Base-by-base conservation (phyloP, 2,329 filamentous ascomycete species). In the Epichloe coenophiala region DNA sequence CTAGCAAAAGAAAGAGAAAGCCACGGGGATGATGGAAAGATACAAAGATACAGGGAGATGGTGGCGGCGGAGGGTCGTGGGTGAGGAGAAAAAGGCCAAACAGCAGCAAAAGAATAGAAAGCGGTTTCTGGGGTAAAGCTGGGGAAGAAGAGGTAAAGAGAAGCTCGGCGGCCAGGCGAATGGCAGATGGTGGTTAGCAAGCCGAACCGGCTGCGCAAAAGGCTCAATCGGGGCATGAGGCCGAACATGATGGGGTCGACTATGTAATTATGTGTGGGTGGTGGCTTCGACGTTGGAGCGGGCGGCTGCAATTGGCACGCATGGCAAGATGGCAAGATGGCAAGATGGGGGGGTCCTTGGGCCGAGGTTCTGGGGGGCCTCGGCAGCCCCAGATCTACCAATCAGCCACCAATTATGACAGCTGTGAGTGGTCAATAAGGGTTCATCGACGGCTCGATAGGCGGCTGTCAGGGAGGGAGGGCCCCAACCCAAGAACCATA, bases 331-430 rank as follows among this genome's bases (percentile, higher is more conserved):
- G 11, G 17, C 17, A 17, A 17, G 17, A 17, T 17, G 17, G 17
- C n/a, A n/a, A n/a, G n/a, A n/a, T n/a, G n/a, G n/a, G 17, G 2
- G 21, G 2, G 21, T 27, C 3, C 36, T 51, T 43, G 41, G 54
- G 48, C 56, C 55, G 56, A 56, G 56, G 56, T 49, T 50, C 47
- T 40, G 43, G 49, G 49, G 55, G 55, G 51, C 52, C 55, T 53
- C 53, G 55, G 55, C 45, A 52, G 52, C 52, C 47, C 54, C 55
- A 56, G 56, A 56, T 47, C 45, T 36, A 23, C 23, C 23, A 27
- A 27, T 27, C 2, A 27, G 23, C 23, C 3, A 31, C 27, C 27
- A 21, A 5, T 39, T 33, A 45, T 17, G 39, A 12, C 5, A 23
- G 23, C 38, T 19, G n/a, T 51, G 44, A 50, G 36, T 47, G 49